These are phyloP conservation scores for Cyclostephanos invisitatus DNA, from an alignment of 108 stramenopile genomes.

Conservation along the genomic window DNA sequence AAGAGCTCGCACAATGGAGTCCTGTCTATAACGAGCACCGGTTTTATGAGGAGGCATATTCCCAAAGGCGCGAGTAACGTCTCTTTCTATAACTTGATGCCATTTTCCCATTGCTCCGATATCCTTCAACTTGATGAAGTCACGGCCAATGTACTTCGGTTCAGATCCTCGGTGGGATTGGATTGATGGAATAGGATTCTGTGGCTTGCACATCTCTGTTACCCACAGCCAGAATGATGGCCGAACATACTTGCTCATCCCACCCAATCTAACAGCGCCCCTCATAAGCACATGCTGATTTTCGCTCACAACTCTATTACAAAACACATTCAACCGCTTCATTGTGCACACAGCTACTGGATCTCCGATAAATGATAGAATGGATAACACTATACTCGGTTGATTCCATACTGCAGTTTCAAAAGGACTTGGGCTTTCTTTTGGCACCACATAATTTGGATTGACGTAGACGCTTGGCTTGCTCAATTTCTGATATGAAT, in stretches of 20 bases:
- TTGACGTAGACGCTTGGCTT: constrained; percentile 14
- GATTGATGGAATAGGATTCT: constrained; percentile 40
- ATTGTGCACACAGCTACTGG: constrained; percentile 79
- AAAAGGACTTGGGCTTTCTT: constrained; percentile 72
- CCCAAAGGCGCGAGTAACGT: constrained; percentile 80
- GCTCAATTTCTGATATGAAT: constrained; percentile 16
- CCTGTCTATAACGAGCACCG: constrained; percentile 63
- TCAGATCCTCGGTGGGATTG: constrained; percentile 24
- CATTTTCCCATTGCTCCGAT: constrained; percentile 68
- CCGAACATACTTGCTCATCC: constrained; percentile 71
- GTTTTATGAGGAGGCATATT: constrained; percentile 91
- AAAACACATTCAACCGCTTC: constrained; percentile 71
- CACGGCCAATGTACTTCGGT: constrained; percentile 1
- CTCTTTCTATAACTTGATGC: constrained; percentile 82
- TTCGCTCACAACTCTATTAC: constrained; percentile 62
- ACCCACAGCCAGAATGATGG: constrained; percentile 90
- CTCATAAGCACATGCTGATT: constrained; percentile 81
- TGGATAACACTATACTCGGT: constrained; percentile 64
- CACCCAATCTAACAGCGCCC: constrained; percentile 80
- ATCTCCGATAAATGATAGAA: constrained; percentile 79
- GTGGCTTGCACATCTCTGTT: constrained; percentile 60
- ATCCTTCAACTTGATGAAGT: constrained; percentile 51
- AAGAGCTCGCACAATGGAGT: constrained; percentile 85
- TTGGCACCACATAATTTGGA: constrained; percentile 33
- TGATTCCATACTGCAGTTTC: constrained; percentile 61